Conservation (phyloP, 2,329 filamentous ascomycete genomes). For the Davidsoniella neocaledoniae region DNA sequence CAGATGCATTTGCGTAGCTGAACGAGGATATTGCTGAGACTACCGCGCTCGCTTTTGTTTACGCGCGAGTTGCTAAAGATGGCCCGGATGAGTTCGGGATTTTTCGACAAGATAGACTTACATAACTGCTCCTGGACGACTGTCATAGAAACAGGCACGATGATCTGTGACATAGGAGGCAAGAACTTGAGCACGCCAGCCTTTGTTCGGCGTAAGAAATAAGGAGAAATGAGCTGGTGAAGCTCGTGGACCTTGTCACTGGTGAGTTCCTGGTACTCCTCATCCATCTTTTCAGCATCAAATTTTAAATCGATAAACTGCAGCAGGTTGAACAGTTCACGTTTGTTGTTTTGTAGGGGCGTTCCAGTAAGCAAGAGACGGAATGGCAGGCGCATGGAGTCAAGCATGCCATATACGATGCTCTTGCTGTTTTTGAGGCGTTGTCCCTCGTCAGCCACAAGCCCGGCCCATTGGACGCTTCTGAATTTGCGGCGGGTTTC, state of each 20-base stretch:
- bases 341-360: conserved; percentile 85
- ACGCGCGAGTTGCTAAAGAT: conserved; percentile 59
- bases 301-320: conserved; percentile 69
- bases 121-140: conserved; percentile 85
- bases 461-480: conserved; percentile 62
- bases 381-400: conserved; percentile 60
- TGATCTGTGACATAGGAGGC: conserved; percentile 86
- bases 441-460: conserved; percentile 91
- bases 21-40: conserved; percentile 85
- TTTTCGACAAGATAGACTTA: conserved; percentile 83
- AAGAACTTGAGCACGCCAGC: conserved; percentile 79
- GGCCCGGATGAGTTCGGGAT: conserved; percentile 70
- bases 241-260: conserved; percentile 67
- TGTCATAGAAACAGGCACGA: conserved; percentile 90
- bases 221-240: conserved; percentile 65
- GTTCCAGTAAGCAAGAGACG: conserved; percentile 79
- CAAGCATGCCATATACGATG: conserved; percentile 59
- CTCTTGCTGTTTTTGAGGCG: conserved; percentile 87
- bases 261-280: conserved; percentile 60
- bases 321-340: conserved; percentile 89
- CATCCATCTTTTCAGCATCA: conserved; percentile 58
- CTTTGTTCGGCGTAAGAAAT: conserved; percentile 64
- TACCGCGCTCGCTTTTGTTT: conserved; percentile 53
- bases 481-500: conserved; percentile 49
- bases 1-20: conserved; percentile 89